Conservation (phyloP, 768 basidiomycete species). For the Phylloporus sp. region DNA sequence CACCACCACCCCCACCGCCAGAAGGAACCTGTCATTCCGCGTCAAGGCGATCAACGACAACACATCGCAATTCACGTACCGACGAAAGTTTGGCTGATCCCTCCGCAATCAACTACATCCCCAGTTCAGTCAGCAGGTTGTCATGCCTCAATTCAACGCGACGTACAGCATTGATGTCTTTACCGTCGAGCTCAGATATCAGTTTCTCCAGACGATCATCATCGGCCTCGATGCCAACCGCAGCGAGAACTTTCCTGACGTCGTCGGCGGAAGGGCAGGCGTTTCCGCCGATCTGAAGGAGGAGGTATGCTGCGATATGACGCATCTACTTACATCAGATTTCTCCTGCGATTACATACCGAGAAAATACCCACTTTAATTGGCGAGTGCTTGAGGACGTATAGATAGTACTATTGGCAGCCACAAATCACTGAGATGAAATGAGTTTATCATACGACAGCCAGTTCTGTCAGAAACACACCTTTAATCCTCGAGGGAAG, state of each 20-base stretch:
- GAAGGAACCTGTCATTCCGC: constrained; percentile 68
- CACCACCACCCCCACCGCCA: constrained; percentile 72
- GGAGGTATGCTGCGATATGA: constrained; percentile 92
- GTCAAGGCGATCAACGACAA: constrained; percentile 4
- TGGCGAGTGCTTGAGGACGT: constrained; percentile 28
- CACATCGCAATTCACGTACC: constrained; percentile 43
- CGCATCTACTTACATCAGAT: constrained; percentile 57
- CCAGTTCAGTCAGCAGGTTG: neutral
- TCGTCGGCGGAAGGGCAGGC: constrained; percentile 78
- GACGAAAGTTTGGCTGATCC: constrained; percentile 93
- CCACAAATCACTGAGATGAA: constrained; percentile 78
- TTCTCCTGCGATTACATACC: neutral
- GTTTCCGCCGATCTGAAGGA: constrained; percentile 94
- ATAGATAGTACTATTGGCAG: constrained; percentile 54
- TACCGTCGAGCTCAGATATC: constrained; percentile 86
- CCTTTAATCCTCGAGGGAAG: constrained; percentile 90
- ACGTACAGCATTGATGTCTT: constrained; percentile 76
- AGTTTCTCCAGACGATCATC: constrained; percentile 74
- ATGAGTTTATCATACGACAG: constrained; percentile 2
- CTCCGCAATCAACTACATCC: constrained; percentile 75
- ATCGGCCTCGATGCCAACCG: constrained; percentile 88
- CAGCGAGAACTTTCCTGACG: constrained; percentile 78
- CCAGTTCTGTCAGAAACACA: constrained; percentile 7
- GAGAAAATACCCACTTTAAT: constrained; percentile 39
- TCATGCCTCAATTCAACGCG: neutral